These are phyloP conservation scores for Leccinum insolens DNA, from an alignment of 1,284 basidiomycete genomes.

Conservation along the genomic window DNA sequence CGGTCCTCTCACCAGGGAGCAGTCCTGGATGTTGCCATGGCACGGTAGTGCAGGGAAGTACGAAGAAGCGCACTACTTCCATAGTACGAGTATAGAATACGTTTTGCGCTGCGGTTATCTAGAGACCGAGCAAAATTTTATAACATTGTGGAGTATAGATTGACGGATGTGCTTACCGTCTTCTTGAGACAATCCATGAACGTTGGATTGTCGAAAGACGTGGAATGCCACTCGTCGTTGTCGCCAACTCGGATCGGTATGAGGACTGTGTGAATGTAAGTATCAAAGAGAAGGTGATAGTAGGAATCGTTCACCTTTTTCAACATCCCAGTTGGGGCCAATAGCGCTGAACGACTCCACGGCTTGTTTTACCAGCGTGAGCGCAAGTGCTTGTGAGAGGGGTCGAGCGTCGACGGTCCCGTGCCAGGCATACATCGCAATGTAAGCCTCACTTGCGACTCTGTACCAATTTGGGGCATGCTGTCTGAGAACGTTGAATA, in stretches of 20 bases:
- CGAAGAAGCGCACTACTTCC: not conserved
- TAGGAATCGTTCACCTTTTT: not conserved
- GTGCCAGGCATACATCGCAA: not conserved
- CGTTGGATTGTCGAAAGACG: not conserved
- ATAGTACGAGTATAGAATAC: not conserved
- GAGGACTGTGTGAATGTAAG: not conserved
- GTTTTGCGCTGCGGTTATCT: not conserved
- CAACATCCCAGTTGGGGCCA: not conserved
- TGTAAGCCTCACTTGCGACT: not conserved
- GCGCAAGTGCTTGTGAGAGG: not conserved
- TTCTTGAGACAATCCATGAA: not conserved
- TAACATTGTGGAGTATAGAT: not conserved
- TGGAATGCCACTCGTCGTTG: not conserved
- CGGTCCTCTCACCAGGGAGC: not conserved
- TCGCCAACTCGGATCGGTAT: not conserved
- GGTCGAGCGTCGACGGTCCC: not conserved
- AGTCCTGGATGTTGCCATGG: not conserved
- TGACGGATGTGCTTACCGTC: not conserved
- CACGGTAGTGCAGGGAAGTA: not conserved
- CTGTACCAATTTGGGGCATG: not conserved
- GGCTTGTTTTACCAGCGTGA: not conserved
- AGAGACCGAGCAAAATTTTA: not conserved
- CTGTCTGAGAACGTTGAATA: not conserved
- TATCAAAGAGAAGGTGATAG: not conserved
- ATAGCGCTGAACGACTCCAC: not conserved